phyloP scores from a whole-genome alignment of 2,329 filamentous ascomycete genomes.

The Neofusicoccum cordaticola region DNA sequence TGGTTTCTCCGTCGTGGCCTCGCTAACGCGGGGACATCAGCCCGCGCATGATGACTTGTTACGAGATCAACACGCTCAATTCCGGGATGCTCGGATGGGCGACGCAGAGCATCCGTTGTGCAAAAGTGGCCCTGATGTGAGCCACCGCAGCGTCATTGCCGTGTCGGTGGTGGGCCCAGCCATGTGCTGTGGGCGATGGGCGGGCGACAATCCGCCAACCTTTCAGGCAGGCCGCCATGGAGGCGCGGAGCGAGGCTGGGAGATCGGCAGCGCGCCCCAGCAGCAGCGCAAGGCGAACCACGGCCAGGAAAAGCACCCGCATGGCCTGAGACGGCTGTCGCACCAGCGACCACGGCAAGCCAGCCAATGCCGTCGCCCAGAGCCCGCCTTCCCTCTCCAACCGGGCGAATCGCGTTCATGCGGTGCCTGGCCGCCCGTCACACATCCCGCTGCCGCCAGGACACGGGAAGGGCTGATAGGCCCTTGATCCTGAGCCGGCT shows the following conservation, averaged over 20 bases:
- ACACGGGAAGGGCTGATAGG: background rate
- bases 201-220: background rate
- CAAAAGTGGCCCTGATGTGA: background rate
- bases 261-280: background rate
- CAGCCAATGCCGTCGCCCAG: background rate
- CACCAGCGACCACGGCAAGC: background rate
- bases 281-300: background rate
- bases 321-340: background rate
- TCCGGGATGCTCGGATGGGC: background rate
- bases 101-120: background rate
- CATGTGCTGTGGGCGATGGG: background rate
- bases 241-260: background rate
- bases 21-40: background rate
- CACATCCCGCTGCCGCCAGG: background rate
- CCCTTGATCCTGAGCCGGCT: background rate
- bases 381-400: background rate
- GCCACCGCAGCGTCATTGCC: background rate
- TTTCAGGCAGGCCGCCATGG: background rate
- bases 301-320: background rate
- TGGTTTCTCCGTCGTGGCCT: background rate
- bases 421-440: background rate
- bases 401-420: background rate
- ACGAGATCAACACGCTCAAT: constrained; percentile 1
- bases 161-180: background rate
- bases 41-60: background rate